Base-by-base conservation (phyloP, 495 filamentous ascomycete species). In the Penicillium psychrofluorescens region DNA sequence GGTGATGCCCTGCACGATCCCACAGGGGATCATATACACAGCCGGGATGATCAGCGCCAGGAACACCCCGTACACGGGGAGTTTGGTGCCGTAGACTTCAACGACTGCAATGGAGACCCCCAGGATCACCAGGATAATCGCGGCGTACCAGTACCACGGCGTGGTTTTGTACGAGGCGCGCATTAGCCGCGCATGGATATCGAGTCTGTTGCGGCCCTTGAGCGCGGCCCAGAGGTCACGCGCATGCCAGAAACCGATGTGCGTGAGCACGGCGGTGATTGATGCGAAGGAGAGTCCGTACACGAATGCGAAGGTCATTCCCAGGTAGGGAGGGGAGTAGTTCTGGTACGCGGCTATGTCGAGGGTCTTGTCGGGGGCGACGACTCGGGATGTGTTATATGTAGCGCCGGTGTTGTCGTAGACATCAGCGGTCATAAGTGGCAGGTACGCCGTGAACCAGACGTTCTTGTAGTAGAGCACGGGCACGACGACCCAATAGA, bases 1-100 rank as follows among this genome's bases (percentile, higher is more conserved):
- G 13, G 88, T 90, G 48, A 91, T 88, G 3, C 86, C 88, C 77
- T 88, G 88, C 40, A 91, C 79, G 37, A 91, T 90, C 41, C 87
- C 87, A 54, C 87, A 88, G 15, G 88, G 88, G 36, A 91, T 80
- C 66, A 91, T 90, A 36, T 90, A 77, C 7, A 87, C 54, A 7
- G 77, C 75, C 38, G 84, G 85, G 36, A 91, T 88, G 31, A 71
- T 72, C 8, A 92, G 68, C 2, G 85, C 85, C 6, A 92, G 70
- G 6, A 92, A 71, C 7, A 92, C 66, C 5, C 87, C 88, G 52
- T 90, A 90, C 74, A 87, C 88, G 0, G 87, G 87, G 3, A 91
- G 73, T 57, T 90, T 78, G 35, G 89, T 77, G 0, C 85, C 81
- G 57, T 90, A 91, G 51, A 65, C 69, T 40, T 90, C 86, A 3